Evolutionary conservation across 768 basidiomycete species (phyloP), one percentile per base, ranked within the genome.

Genomic region (Auriscalpium vulgare): DNA sequence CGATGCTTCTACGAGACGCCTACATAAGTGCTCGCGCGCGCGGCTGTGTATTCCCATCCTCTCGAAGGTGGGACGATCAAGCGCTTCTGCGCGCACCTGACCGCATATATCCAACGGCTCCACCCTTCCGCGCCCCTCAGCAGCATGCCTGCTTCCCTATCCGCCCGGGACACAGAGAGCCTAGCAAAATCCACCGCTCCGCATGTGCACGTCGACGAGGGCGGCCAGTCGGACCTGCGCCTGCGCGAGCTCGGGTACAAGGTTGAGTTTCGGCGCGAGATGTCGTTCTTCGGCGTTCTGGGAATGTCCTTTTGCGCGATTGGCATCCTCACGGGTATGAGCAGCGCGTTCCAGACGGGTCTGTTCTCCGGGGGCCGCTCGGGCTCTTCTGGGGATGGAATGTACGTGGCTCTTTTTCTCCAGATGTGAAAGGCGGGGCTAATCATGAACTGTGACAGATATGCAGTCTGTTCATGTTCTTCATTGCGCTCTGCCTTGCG

Each of bases 331-430:
- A 82, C 80, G 7, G 80, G 81, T 34, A 82, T 81, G 78, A 79
- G 78, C 53, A 79, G 78, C 52, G 80, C 81, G 0, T 81, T 82
- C 57, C 81, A 82, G 62, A 81, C 80, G 0, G 80, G 81, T 0
- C 66, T 81, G 11, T 80, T 81, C 64, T 81, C 78, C 45, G 80
- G 81, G 81, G 80, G 6, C 80, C 81, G 3, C 63, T 82, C 34
- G 79, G 81, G 1, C 65, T 82, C 57, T 82, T 83, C 64, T 82
- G 81, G 80, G 81, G 79, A 10, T 82, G 81, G 81, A 82, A 83
- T 61, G 81, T 80, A 56, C 59, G 74, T 65, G 11, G 21, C 10
- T 19, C 21, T 1, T 21, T 29, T 38, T 37, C 17, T 37, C 10
- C 49, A 37, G 35, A 7, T 13, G 14, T 2, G 35, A 14, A 47